phyloP scores from a whole-genome alignment of 2,329 filamentous ascomycete genomes.

The Periconia sp. region DNA sequence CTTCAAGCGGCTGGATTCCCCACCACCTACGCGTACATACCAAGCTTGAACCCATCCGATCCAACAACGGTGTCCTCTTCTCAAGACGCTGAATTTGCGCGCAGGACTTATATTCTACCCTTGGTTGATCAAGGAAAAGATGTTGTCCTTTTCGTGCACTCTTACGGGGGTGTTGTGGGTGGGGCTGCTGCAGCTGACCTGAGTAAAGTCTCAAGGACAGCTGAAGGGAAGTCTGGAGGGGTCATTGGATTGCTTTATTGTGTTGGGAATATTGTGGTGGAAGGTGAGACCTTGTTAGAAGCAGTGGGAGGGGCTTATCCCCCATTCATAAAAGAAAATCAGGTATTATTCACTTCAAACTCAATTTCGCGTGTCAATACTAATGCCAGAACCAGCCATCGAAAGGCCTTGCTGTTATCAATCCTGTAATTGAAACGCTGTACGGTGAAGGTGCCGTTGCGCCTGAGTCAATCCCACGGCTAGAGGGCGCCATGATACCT shows the following conservation, averaged over 20 bases:
- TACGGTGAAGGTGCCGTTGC: slow-evolving; percentile 10
- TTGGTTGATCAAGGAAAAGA: slow-evolving; percentile 12
- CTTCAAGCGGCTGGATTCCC: slow-evolving; percentile 11
- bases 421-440: slow-evolving; percentile 14
- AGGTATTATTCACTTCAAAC: neutral
- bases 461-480: neutral
- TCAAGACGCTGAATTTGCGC: slow-evolving; percentile 9
- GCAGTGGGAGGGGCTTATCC: slow-evolving; percentile 15
- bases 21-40: slow-evolving; percentile 9
- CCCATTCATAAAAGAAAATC: slow-evolving; percentile 12
- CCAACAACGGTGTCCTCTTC: slow-evolving; percentile 1
- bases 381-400: slow-evolving; percentile 8
- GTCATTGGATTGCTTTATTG: slow-evolving; percentile 12
- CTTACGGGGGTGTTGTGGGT: slow-evolving; percentile 14
- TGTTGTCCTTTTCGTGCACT: slow-evolving; percentile 13
- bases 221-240: slow-evolving; percentile 6
- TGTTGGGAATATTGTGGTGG: slow-evolving; percentile 8
- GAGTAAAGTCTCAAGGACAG: slow-evolving; percentile 5
- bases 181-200: slow-evolving; percentile 9
- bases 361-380: neutral
- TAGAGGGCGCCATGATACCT: slow-evolving; percentile 14
- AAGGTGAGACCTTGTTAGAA: slow-evolving; percentile 9
- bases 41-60: slow-evolving; percentile 10
- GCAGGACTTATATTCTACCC: slow-evolving; percentile 4
- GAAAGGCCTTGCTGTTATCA: slow-evolving; percentile 14